phyloP scores from a whole-genome alignment of 768 basidiomycete species.

The Suillus subalutaceus region DNA sequence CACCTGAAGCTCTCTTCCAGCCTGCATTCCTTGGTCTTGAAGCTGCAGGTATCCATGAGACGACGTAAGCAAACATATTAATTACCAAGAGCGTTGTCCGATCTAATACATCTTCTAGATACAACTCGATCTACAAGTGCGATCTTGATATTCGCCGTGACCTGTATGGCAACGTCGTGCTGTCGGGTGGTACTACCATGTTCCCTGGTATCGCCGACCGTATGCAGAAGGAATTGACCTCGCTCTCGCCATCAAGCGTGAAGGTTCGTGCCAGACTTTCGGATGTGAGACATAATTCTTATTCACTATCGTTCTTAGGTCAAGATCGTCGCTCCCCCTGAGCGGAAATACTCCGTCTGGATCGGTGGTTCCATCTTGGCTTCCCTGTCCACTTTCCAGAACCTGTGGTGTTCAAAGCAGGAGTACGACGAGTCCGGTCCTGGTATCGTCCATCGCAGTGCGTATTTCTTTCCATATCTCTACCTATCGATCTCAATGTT shows the following conservation, averaged over 20 bases:
- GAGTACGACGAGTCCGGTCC: conserved; percentile 90
- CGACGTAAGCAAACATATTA: conserved; percentile 42
- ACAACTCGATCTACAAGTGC: conserved; percentile 66
- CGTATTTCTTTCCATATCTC: conserved; percentile 25
- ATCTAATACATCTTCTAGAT: conserved; percentile 32
- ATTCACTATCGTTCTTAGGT: conserved; percentile 44
- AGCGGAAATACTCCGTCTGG: conserved; percentile 96
- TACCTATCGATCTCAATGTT: neutral
- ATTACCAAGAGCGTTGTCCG: neutral
- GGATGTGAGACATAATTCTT: neutral
- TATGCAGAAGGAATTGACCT: conserved; percentile 92
- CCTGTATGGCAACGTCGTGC: conserved; percentile 39
- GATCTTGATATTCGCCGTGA: conserved; percentile 65
- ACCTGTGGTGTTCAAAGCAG: conserved; percentile 91
- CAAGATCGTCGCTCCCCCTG: conserved; percentile 92
- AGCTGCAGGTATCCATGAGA: conserved; percentile 82
- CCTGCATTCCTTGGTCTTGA: conserved; percentile 68
- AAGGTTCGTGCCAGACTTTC: conserved; percentile 51
- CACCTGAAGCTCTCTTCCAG: conserved; percentile 61
- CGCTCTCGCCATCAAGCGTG: conserved; percentile 81
- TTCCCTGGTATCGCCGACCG: conserved; percentile 96
- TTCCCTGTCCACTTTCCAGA: conserved; percentile 94
- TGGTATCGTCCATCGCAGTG: conserved; percentile 79
- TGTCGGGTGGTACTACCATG: conserved; percentile 90
- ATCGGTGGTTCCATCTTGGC: conserved; percentile 88